Evolutionary conservation across 1,284 basidiomycete species (phyloP).

Genomic region (Cerioporus squamosus): DNA sequence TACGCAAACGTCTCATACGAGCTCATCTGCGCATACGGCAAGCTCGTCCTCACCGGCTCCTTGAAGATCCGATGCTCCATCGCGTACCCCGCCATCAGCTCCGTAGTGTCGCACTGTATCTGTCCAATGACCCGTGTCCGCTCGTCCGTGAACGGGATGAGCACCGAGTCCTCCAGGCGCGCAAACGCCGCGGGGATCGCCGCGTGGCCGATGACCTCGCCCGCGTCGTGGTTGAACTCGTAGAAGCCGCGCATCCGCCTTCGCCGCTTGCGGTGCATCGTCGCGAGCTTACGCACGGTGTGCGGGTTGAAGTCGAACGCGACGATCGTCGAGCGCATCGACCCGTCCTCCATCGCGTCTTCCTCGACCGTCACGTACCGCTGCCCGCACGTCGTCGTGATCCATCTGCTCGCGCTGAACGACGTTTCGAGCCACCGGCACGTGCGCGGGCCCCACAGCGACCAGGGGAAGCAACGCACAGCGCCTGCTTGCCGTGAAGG

Average conservation of each 20-base stretch:
- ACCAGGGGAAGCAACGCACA: constrained; percentile 17
- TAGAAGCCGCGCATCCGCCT: constrained; percentile 11
- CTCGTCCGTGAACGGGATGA: constrained; percentile 24
- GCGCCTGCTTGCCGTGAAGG: background rate
- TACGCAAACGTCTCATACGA: constrained; percentile 24
- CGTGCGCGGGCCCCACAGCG: constrained; percentile 23
- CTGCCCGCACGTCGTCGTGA: constrained; percentile 32
- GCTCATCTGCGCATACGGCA: constrained; percentile 26
- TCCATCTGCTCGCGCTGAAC: constrained; percentile 28
- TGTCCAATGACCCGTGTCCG: constrained; percentile 20
- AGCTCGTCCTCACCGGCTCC: constrained; percentile 20
- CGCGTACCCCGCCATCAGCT: constrained; percentile 18
- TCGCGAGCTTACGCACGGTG: constrained; percentile 21
- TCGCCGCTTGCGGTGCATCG: constrained; percentile 17
- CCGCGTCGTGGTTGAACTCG: background rate
- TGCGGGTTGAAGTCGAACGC: constrained; percentile 31
- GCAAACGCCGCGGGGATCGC: too few species aligned
- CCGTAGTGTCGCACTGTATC: constrained; percentile 21
- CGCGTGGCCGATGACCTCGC: too few species aligned
- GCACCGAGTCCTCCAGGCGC: constrained; percentile 2
- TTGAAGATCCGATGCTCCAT: constrained; percentile 23
- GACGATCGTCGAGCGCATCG: constrained; percentile 21
- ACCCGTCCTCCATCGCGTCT: constrained; percentile 16
- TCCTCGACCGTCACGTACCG: constrained; percentile 28
- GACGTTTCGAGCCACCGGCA: constrained; percentile 27